These are phyloP conservation scores for Chlorencoelia australis DNA, from an alignment of 2,329 filamentous ascomycete species.

Conservation along the genomic window DNA sequence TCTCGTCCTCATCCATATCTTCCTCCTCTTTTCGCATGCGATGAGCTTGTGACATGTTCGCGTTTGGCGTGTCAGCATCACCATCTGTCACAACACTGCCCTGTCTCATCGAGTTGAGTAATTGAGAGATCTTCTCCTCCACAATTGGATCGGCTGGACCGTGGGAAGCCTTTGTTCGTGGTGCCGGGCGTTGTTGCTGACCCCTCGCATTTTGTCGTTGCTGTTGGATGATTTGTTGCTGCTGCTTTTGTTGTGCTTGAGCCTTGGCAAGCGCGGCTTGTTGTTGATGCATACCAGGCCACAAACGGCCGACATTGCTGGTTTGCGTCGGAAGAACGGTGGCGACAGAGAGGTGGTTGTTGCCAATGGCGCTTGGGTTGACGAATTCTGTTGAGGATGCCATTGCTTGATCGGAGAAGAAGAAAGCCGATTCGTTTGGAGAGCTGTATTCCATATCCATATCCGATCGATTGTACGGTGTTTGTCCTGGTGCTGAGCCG, in stretches of 20 bases:
- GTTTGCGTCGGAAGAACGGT: constrained; percentile 38
- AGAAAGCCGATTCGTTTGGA: constrained; percentile 43
- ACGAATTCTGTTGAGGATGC: constrained; percentile 41
- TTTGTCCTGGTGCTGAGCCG: constrained; percentile 52
- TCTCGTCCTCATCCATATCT: constrained; percentile 97
- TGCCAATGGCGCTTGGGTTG: constrained; percentile 63
- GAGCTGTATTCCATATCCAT: constrained; percentile 63
- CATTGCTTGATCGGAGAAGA: constrained; percentile 47
- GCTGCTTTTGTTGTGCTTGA: constrained; percentile 57
- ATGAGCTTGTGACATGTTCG: constrained; percentile 52
- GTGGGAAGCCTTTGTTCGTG: constrained; percentile 26
- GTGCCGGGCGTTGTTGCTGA: constrained; percentile 34
- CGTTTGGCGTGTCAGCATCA: constrained; percentile 32
- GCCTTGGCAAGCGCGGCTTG: constrained; percentile 70
- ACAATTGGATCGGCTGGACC: constrained; percentile 54
- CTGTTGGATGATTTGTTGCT: constrained; percentile 51
- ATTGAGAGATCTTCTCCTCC: constrained; percentile 88
- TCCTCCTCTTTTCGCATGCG: constrained; percentile 87
- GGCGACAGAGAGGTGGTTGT: constrained; percentile 39
- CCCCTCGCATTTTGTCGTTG: constrained; percentile 33
- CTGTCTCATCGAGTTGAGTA: constrained; percentile 82
- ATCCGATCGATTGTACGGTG: constrained; percentile 48
- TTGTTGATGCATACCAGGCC: constrained; percentile 89
- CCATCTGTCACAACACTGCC: constrained; percentile 47
- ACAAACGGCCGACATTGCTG: constrained; percentile 61